Evolutionary conservation across 1,139 yeast genomes (phyloP), one percentile per base, ranked within the genome.

Genomic region (Yamadazyma jaroonii): DNA sequence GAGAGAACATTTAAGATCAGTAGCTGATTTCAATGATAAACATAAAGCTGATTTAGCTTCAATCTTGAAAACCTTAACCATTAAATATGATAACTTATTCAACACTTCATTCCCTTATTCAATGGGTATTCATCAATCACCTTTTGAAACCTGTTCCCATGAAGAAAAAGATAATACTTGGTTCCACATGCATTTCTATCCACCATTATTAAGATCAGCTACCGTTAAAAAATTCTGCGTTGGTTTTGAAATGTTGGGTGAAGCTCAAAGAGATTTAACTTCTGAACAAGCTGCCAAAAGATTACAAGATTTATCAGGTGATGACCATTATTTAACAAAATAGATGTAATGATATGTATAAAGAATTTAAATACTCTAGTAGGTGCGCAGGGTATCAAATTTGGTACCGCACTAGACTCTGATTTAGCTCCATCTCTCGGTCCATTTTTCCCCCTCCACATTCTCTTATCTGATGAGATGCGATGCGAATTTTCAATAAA

Each of bases 121-220:
- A 1, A 83, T 84, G 90, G 92, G 92, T 14, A 62, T 84, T 17
- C 92, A 84, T 57, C 92, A 84, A 58, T 82, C 85, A 9, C 84
- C 83, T 32, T 63, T 79, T 49, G 64, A 67, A 22, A 59, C 70
- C 20, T 38, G 41, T 25, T 53, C 62, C 17, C 62, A 65, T 9
- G 67, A 60, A 22, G 63, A 63, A 31, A 65, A 63, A 35, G 59
- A 67, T 4, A 53, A 63, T 25, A 74, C 82, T 41, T 85, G 86
- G 78, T 78, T 84, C 60, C 87, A 83, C 49, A 77, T 83, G 71
- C 89, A 84, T 59, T 84, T 84, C 58, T 84, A 83, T 56, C 92
- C 92, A 27, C 92, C 92, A 10, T 67, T 84, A 48, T 67, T 84
- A 50, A 70, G 92, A 46, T 77, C 85, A 10, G 89, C 90, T 13